Base-by-base conservation (phyloP, 805 yeast genomes). In the Zygosaccharomyces bisporus region DNA sequence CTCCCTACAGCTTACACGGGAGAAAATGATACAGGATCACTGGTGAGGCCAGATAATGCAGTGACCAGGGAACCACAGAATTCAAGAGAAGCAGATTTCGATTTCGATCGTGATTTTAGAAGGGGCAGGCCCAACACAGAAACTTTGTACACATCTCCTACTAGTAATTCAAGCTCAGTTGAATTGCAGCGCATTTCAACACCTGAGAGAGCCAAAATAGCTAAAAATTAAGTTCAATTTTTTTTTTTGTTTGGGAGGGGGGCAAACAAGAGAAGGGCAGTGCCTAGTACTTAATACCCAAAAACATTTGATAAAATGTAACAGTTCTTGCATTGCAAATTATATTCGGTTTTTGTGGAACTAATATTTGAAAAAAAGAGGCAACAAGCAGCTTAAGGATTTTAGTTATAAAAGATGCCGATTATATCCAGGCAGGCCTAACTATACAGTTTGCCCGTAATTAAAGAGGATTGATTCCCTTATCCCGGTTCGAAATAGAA, bases 1-100 rank as follows among this genome's bases (percentile, higher is more conserved):
- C 66, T 66, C 5, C 47, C 56, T n/a, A 49, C 56, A 14, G 52
- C 90, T 88, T 50, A 40, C 34, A 34, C 44, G 6, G 39, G 32
- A 8, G 35, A 39, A 43, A 24, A 36, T n/a, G 84, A 86, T 55
- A 55, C 65, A 27, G 67, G 68, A 46, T 33, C 52, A 49, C 10
- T 62, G 45, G 45, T 54, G 36, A 48, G 57, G 34, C 59, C 60
- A 8, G 35, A 39, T 6, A 45, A 50, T 6, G 58, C 54, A 9
- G 47, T 47, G 4, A 44, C 49, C 7, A 46, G 59, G 13, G 43
- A 47, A 25, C 34, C 41, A 6, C 42, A 32, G 20, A 19, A 32
- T 24, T 31, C 52, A 12, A 17, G 30, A 29, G 53, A 41, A 19
- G 14, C 40, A 14, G 53, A 47, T 16, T 16, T 38, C 3, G 46